Base-by-base conservation (phyloP, 2,329 filamentous ascomycete species). In the Monosporascus sp. region DNA sequence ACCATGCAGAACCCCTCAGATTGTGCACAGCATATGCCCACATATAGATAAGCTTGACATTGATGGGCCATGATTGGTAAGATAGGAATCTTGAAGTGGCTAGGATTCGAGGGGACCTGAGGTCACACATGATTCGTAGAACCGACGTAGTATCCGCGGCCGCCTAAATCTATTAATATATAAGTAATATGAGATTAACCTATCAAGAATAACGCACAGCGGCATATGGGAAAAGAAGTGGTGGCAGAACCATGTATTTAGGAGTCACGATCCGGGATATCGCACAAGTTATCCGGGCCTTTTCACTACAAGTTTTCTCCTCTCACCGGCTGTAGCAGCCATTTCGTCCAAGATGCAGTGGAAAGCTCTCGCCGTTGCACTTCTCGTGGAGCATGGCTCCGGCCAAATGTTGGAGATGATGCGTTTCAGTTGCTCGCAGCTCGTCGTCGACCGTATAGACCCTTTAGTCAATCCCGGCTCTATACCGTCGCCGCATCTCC, bases 341-440 rank as follows among this genome's bases (percentile, higher is more conserved):
- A 57, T 50, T 47, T 41, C 56, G 40, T 44, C 44, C 53, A 59
- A 58, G 51, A 61, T 61, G 59, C 59, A 61, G 59, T 61, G 55
- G 59, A 59, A 59, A 56, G 48, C 56, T 48, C 49, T 59, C 50
- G 51, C 57, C 37, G 53, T 59, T 7, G 53, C 57, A 14, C 55
- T 59, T 16, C 24, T 59, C 54, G 59, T 51, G 47, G 48, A 56
- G 58, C 55, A 56, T 46, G 58, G 56, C 59, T 52, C 40, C 54
- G 46, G 57, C 56, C 60, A 65, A 19, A 49, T 37, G 67, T 66
- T 51, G 70, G 71, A 53, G 67, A 77, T 59, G 67, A 26, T 56
- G 55, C 49, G 55, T 7, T 56, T 54, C 14, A 41, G 49, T 8
- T 56, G 55, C 31, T 56, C 55, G 19, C 45, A 52, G 40, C 49